Evolutionary conservation across 2,329 filamentous ascomycete genomes (phyloP), one percentile per base, ranked within the genome.

Genomic region (Aotearoamyces nothofagi): DNA sequence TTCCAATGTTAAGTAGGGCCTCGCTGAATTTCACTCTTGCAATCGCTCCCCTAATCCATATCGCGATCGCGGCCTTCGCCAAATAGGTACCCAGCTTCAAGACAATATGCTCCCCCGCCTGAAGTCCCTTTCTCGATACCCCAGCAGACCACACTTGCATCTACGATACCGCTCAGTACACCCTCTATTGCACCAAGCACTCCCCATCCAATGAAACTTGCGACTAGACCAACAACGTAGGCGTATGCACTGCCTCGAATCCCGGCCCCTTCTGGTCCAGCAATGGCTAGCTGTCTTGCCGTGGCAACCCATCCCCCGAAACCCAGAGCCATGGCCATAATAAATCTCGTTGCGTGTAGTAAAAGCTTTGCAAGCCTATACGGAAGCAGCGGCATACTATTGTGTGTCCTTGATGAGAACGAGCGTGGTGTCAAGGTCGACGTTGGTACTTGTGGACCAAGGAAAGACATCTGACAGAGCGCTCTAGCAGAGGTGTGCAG

Each of bases 241-340:
- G 87, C 90, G 51, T 98, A 98, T 14, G 90, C 63, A 43, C 83
- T 93, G 6, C 90, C 90, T 25, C 70, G 70, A 28, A 77, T 49
- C 0, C 69, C 66, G 22, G 24, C 43, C 22, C 32, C 49, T 44
- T 60, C 65, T 32, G 53, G 73, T 34, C 57, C 56, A 46, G 56
- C 60, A 12, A 90, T 60, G 29, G 66, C 61, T 4, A 94, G 60
- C 53, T 79, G 76, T 37, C 82, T 75, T 8, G 90, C 86, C 19
- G 86, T 92, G 26, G 82, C 79, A 6, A 96, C 82, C 90, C 90
- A 98, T n/a, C 83, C 87, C 4, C 81, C 86, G 45, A 96, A 92
- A 1, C 87, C 87, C 16, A 98, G 68, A 0, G 76, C 80, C 26
- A 86, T 72, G 0, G 83, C 82, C 71, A 94, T 92, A 45, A 94